Evolutionary conservation across 441 rosid species (phyloP), one percentile per base, ranked within the genome.

Genomic region (Viola pubescens): DNA sequence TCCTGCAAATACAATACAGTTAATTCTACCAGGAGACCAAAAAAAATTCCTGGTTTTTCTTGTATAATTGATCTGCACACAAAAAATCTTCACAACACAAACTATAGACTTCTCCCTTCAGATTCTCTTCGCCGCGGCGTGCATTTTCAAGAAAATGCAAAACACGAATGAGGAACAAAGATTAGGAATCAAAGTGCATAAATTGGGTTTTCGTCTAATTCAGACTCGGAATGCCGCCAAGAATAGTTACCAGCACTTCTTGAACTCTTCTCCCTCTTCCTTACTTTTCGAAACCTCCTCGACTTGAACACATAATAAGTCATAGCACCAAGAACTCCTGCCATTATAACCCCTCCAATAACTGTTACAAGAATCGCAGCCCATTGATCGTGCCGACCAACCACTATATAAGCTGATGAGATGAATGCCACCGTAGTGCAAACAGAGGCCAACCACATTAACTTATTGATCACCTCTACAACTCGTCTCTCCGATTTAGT

Each of bases 381-480:
- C 83, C 94, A 89, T 62, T 57, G 50, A 70, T 75, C 63, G 37
- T 68, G 88, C 54, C 83, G 74, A 37, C 98, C 97, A 6, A 87
- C 88, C 45, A 92, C 96, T 52, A 87, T 92, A 55, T 87, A 89
- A 6, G 97, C 78, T 0, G 96, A 83, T 5, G 96, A 78, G 26
- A 80, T 79, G 34, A 89, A 92, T 0, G 94, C 86, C 48, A 85
- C 84, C 0, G 86, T 74, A 11, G 95, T 89, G 81, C 91, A 89
- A 16, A 85, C 91, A 46, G 95, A 80, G 7, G 97, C 97, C 12
- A 91, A 62, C 97, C 98, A 91, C 97, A 89, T 85, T 60, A 92
- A 65, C 71, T 92, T 92, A 64, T 92, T 92, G 67, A 89, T 92
- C 61, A 87, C 82, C 70, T 84, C 86, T 50, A 86, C 78, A 1